phyloP scores from a whole-genome alignment of 2,329 filamentous ascomycete species.

The Fusarium lyarnte region DNA sequence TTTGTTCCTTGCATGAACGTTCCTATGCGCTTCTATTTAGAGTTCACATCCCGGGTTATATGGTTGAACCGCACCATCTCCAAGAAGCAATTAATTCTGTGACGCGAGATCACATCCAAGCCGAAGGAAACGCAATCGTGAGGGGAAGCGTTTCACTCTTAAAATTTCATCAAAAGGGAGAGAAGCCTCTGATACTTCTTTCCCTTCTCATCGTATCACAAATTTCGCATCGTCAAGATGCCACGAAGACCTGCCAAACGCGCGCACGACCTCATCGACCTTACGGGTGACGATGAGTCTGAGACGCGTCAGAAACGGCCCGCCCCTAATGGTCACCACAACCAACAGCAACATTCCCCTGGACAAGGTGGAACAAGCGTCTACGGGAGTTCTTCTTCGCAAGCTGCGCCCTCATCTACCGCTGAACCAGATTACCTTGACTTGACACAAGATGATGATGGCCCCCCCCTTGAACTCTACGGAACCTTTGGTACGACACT shows the following conservation, averaged over 20 bases:
- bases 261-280: slow-evolving; percentile 50
- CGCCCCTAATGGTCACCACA: slow-evolving; percentile 21
- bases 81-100: slow-evolving; percentile 37
- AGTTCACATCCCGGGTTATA: slow-evolving; percentile 1
- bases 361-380: slow-evolving; percentile 34
- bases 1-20: neutral
- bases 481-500: slow-evolving; percentile 54
- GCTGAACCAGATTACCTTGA: slow-evolving; percentile 54
- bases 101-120: neutral
- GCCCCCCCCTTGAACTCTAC: slow-evolving; percentile 56
- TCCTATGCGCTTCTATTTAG: neutral
- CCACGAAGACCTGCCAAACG: slow-evolving; percentile 48
- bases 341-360: slow-evolving; percentile 9
- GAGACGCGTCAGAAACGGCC: slow-evolving; percentile 42
- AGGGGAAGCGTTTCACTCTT: neutral
- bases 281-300: slow-evolving; percentile 51
- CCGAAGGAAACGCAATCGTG: neutral
- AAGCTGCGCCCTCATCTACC: slow-evolving; percentile 24
- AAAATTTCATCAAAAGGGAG: neutral
- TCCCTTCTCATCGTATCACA: neutral
- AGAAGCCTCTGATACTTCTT: neutral
- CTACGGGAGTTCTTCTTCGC: slow-evolving; percentile 22
- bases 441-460: slow-evolving; percentile 56
- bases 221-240: slow-evolving; percentile 19
- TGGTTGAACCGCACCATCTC: slow-evolving; percentile 4